Percentiles rank a stretch among this genome's conserved stretches.
phyloP scores from a whole-genome alignment of 2,329 filamentous ascomycete genomes.

The Pseudofabraea citricarpa region DNA sequence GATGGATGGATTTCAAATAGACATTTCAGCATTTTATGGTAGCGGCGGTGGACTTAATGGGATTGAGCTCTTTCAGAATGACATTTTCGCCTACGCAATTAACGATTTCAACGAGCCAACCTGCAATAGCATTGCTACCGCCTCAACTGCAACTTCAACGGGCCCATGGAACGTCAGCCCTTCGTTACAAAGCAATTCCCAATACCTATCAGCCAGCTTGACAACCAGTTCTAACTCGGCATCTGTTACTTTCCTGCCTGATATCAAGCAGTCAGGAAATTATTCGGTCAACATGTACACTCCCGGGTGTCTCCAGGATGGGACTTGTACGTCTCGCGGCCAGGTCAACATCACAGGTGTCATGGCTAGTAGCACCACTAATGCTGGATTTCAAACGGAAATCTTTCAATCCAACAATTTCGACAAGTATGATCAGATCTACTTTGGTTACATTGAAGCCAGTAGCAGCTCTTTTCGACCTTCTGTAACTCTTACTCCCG shows the following conservation, averaged over 20 bases:
- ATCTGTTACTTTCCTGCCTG: constrained; percentile 73
- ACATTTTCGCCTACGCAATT: constrained; percentile 82
- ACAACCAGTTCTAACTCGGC: constrained; percentile 52
- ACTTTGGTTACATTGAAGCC: constrained; percentile 78
- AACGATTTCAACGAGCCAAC: constrained; percentile 82
- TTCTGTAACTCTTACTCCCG: constrained; percentile 70
- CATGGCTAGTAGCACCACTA: constrained; percentile 49
- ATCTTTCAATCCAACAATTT: constrained; percentile 91
- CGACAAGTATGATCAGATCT: constrained; percentile 95
- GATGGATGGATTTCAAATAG: constrained; percentile 82
- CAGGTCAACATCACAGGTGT: constrained; percentile 75
- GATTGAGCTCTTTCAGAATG: constrained; percentile 80
- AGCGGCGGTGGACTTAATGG: constrained; percentile 78
- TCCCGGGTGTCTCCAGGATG: constrained; percentile 80
- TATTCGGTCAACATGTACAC: constrained; percentile 92
- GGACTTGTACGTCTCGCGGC: constrained; percentile 70
- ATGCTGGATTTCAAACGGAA: constrained; percentile 48
- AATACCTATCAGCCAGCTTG: constrained; percentile 71
- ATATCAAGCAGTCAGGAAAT: constrained; percentile 83
- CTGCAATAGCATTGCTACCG: constrained; percentile 61
- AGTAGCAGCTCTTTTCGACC: constrained; percentile 70
- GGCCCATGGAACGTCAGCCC: constrained; percentile 71
- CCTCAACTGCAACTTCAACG: constrained; percentile 62
- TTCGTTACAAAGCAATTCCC: constrained; percentile 63
- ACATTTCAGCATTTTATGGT: constrained; percentile 86